Evolutionary conservation across 2,329 filamentous ascomycete species (phyloP), one percentile per base, ranked within the genome.

Genomic region (Clarireedia homoeocarpa): DNA sequence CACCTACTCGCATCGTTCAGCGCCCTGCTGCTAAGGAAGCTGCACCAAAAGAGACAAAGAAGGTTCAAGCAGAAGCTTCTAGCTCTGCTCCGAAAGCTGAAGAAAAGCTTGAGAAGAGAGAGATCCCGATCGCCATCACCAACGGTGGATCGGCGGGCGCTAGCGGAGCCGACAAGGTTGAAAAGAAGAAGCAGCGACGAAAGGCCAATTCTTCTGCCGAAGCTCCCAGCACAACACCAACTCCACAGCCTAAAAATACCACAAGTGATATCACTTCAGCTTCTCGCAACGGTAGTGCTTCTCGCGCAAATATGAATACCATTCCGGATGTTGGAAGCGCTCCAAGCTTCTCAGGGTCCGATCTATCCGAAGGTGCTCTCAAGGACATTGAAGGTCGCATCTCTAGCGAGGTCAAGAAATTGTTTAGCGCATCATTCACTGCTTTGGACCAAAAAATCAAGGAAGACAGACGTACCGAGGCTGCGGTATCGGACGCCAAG

Each of bases 401-500:
- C 55, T 71, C 73, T 45, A 68, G 69, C 34, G 73, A 77, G 47
- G 70, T 80, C 46, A 73, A 77, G 5, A 71, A 71, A 40, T 71
- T 75, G 15, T 77, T 88, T 55, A 77, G 77, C 52, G 77, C 82
- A 15, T 77, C 82, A 12, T 71, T 87, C 48, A 77, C 77, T 64
- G 83, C 79, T 61, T 77, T 89, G 61, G 76, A 86, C 55, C 75
- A 81, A 66, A 83, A 77, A 63, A 75, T 84, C 54, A 79, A 81
- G 55, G 83, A 88, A 49, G 91, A 95, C 63, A 81, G 80, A 65
- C 79, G 81, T 55, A 77, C 80, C 45, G 78, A 83, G 66, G 82
- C 85, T 65, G 81, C 82, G 51, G 77, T 83, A 17, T 77, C 79
- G 40, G 75, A 78, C 42, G 79, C 83, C n/a, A 84, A 85, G 66